phyloP scores from a whole-genome alignment of 1,284 basidiomycete genomes.

The Leccinum colubrinum region DNA sequence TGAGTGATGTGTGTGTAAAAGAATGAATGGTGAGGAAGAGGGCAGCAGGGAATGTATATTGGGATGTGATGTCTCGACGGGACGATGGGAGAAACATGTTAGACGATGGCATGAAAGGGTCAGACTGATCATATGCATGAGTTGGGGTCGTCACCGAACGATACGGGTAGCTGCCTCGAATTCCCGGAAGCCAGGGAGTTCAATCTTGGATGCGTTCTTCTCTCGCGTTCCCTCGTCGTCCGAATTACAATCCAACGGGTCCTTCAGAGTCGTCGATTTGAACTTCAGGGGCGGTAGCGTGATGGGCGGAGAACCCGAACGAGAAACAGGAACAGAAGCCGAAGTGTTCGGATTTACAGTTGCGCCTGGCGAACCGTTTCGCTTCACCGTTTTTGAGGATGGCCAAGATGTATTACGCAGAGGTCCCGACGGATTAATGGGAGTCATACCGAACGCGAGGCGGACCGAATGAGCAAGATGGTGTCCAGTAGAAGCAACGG shows the following conservation, averaged over 20 bases:
- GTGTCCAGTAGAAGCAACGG: conserved; percentile 39
- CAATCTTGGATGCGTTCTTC: conserved; percentile 22
- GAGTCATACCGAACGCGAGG: conserved; percentile 87
- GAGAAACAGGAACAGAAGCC: conserved; percentile 49
- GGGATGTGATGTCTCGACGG: conserved; percentile 21
- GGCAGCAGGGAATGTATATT: conserved; percentile 10
- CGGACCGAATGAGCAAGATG: conserved; percentile 80
- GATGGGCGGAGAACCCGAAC: conserved; percentile 67
- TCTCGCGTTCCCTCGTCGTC: conserved; percentile 27
- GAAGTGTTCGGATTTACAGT: conserved; percentile 13
- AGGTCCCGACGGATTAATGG: conserved; percentile 53
- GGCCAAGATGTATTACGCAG: conserved; percentile 40
- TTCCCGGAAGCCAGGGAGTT: conserved; percentile 35
- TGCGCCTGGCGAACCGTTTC: conserved; percentile 11
- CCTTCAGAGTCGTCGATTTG: conserved; percentile 29
- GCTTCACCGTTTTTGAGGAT: conserved; percentile 28
- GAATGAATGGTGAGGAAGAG: conserved; percentile 7
- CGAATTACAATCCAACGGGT: conserved; percentile 11
- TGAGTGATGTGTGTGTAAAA: conserved; percentile 2
- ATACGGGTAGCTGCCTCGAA: conserved; percentile 34
- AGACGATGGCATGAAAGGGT: conserved; percentile 3
- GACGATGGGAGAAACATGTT: conserved; percentile 10
- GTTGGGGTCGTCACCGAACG: conserved; percentile 17
- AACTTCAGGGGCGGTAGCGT: conserved; percentile 64
- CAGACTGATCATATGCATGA: background rate